Conservation (phyloP, 352 stramenopile genomes). For the Globisporangium echinulatum region DNA sequence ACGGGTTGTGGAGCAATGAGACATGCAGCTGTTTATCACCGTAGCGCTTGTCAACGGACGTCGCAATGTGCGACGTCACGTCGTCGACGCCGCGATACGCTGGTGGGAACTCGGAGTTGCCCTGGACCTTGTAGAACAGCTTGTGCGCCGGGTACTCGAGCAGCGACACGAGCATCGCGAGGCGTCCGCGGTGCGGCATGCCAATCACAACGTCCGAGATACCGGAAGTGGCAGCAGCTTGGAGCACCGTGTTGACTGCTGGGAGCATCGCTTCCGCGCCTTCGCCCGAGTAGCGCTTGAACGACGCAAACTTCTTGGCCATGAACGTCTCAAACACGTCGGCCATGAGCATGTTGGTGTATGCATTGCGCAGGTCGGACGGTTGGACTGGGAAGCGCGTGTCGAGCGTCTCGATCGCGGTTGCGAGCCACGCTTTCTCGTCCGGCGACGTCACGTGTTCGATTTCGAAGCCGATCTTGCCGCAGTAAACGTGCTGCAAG, state of each 20-base stretch:
- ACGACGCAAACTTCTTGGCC: slow-evolving; percentile 78
- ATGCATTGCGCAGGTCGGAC: slow-evolving; percentile 68
- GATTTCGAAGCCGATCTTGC: slow-evolving; percentile 81
- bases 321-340: slow-evolving; percentile 85
- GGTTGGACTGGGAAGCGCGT: slow-evolving; percentile 43
- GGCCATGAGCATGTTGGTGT: slow-evolving; percentile 70
- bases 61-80: slow-evolving; percentile 83
- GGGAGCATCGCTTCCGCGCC: slow-evolving; percentile 79
- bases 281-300: slow-evolving; percentile 86
- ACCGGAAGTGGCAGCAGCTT: slow-evolving; percentile 35
- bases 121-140: slow-evolving; percentile 79
- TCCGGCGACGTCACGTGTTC: slow-evolving; percentile 50
- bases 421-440: slow-evolving; percentile 68
- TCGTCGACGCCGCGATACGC: slow-evolving; percentile 66
- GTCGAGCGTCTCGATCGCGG: slow-evolving; percentile 40
- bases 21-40: slow-evolving; percentile 53
- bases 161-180: slow-evolving; percentile 68
- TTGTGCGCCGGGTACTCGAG: slow-evolving; percentile 80
- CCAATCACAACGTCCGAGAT: slow-evolving; percentile 79
- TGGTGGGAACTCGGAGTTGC: slow-evolving; percentile 64
- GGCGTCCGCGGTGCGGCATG: slow-evolving; percentile 79
- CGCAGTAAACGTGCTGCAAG: slow-evolving; percentile 58
- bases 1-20: slow-evolving; percentile 84
- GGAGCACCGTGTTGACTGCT: slow-evolving; percentile 61
- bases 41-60: slow-evolving; percentile 64